Percentiles rank a stretch among this genome's conserved stretches.
phyloP scores from a whole-genome alignment of 78 protist genomes.

The Blattamonas nauphoetae region DNA sequence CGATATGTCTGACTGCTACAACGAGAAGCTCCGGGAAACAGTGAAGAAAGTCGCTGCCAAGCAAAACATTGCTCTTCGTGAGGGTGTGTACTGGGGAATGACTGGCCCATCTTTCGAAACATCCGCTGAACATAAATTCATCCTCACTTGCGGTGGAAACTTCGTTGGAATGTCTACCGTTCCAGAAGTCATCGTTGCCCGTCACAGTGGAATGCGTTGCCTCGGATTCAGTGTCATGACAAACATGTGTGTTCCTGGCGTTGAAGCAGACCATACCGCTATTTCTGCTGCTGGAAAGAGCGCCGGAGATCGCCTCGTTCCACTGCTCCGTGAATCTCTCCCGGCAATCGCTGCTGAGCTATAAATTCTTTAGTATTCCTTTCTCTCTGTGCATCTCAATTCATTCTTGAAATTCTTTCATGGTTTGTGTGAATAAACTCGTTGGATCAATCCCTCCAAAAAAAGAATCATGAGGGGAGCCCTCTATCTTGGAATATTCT shows the following conservation, averaged over 20 bases:
- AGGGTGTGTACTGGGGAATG: background rate
- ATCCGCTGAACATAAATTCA: background rate
- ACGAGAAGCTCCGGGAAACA: background rate
- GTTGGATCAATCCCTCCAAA: no score
- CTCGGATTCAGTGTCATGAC: background rate
- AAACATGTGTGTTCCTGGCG: background rate
- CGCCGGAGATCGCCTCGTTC: no score
- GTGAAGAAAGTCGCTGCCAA: background rate
- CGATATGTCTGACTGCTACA: background rate
- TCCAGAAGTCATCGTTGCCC: background rate
- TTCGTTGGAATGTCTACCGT: constrained; percentile 8
- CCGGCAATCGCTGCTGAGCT: no score
- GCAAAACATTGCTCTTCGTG: background rate
- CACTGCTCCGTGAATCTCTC: no score
- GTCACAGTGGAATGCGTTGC: background rate
- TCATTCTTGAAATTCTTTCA: no score
- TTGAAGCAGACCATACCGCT: no score
- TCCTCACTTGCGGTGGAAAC: background rate
- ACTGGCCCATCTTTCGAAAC: constrained; percentile 5
- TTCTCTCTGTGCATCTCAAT: no score
- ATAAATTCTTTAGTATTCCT: no score
- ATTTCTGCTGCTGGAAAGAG: no score
- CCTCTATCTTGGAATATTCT: no score
- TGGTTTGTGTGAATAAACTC: no score
- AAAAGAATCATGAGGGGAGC: no score